phyloP scores from a whole-genome alignment of 208 protist species.

The Leishmania guyanensis region DNA sequence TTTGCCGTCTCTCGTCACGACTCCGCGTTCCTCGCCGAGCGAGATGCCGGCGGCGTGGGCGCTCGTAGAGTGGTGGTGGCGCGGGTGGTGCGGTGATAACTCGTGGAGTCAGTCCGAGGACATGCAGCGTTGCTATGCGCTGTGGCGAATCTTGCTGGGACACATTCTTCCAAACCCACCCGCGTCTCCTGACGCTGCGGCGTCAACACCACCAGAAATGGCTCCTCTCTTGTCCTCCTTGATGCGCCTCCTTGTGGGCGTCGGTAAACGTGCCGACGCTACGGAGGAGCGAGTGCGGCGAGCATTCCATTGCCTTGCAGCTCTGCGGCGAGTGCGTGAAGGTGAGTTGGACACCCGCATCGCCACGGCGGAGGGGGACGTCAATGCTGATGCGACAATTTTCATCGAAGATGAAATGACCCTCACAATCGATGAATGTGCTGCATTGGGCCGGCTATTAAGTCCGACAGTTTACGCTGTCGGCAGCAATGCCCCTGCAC shows the following conservation, averaged over 20 bases:
- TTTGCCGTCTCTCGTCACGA: background rate
- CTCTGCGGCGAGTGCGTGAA: constrained; percentile 17
- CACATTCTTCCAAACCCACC: background rate
- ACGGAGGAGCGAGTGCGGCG: constrained; percentile 26
- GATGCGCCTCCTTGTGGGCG: constrained; percentile 20
- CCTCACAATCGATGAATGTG: constrained; percentile 27
- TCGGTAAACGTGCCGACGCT: background rate
- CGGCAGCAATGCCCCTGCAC: background rate
- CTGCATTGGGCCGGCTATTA: constrained; percentile 14
- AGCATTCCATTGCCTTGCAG: constrained; percentile 25
- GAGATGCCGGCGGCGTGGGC: constrained; percentile 19
- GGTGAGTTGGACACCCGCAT: background rate
- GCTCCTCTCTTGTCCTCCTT: constrained; percentile 10
- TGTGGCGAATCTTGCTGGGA: constrained; percentile 27
- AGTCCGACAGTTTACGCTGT: background rate
- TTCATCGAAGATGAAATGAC: constrained; percentile 27
- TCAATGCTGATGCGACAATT: constrained; percentile 12
- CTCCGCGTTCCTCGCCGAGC: background rate
- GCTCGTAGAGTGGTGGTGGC: constrained; percentile 31
- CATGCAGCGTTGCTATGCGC: constrained; percentile 23
- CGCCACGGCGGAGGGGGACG: background rate
- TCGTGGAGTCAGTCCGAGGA: background rate
- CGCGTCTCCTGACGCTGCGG: background rate
- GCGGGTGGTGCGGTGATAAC: background rate
- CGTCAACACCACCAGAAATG: background rate